phyloP scores from a whole-genome alignment of 768 basidiomycete genomes.

The Lactarius pseudohatsudake region DNA sequence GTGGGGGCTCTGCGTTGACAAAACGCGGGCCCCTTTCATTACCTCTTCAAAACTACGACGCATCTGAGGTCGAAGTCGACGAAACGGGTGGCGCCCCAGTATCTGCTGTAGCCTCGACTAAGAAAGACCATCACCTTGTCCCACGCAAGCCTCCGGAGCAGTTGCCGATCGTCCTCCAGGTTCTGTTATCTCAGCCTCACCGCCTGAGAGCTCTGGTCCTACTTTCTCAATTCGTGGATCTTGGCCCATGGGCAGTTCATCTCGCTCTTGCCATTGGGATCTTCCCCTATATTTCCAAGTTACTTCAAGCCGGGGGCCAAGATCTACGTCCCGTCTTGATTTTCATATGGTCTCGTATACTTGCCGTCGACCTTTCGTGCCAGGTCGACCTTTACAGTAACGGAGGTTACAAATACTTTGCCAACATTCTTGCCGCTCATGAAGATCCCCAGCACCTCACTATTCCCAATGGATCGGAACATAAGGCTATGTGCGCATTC shows the following conservation, averaged over 20 bases:
- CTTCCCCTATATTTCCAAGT: conserved; percentile 96
- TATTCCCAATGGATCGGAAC: conserved; percentile 93
- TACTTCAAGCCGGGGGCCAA: conserved; percentile 90
- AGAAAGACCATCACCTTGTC: conserved; percentile 52
- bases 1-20: conserved; percentile 84
- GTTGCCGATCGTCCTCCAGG: conserved; percentile 95
- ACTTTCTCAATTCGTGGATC: conserved; percentile 94
- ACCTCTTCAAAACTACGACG: conserved; percentile 46
- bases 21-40: conserved; percentile 73
- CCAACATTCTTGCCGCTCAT: conserved; percentile 66
- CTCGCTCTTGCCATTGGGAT: conserved; percentile 95
- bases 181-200: conserved; percentile 93
- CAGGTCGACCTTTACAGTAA: conserved; percentile 87
- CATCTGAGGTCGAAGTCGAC: conserved; percentile 37
- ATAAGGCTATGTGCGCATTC: conserved; percentile 98
- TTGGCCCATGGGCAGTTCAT: conserved; percentile 98
- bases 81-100: conserved; percentile 19
- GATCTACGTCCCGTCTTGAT: conserved; percentile 97
- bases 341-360: conserved; percentile 98
- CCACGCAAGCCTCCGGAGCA: conserved; percentile 95
- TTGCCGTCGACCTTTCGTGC: conserved; percentile 93
- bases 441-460: conserved; percentile 55
- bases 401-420: conserved; percentile 83
- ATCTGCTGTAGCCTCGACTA: conserved; percentile 9
- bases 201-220: conserved; percentile 93